Conservation (phyloP, 1,139 yeast genomes). For the Williopsis jadinii region DNA sequence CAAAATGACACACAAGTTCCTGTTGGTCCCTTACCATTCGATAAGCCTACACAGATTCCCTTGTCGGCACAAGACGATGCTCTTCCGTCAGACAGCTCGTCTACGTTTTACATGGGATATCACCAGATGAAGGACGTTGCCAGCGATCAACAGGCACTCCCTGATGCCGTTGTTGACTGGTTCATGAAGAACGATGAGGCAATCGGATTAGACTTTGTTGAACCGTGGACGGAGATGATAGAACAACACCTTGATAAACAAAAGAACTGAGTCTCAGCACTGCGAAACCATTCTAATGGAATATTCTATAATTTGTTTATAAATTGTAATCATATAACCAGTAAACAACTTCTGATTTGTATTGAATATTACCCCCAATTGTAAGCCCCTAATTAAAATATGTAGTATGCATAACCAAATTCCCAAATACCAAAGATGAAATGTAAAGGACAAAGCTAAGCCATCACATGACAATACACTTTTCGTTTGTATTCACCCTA, state of each 20-base stretch:
- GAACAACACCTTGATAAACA: conserved; percentile 41
- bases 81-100: background rate
- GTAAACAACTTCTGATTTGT: too few species aligned
- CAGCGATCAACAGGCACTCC: conserved; percentile 20
- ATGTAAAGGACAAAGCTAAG: too few species aligned
- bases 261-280: conserved; percentile 1
- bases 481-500: conserved; percentile 6
- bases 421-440: background rate
- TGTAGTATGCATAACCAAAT: background rate
- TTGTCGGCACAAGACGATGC: conserved; percentile 2
- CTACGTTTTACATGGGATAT: conserved; percentile 11
- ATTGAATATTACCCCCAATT: too few species aligned
- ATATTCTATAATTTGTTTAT: too few species aligned
- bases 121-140: conserved; percentile 13
- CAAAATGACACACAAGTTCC: background rate
- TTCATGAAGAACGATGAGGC: conserved; percentile 54
- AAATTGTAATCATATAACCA: background rate
- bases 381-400: too few species aligned
- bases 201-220: conserved; percentile 80
- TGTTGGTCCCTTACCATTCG: background rate
- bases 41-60: conserved; percentile 2
- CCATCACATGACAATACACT: conserved; percentile 12
- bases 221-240: conserved; percentile 82
- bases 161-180: conserved; percentile 65
- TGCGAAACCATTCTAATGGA: too few species aligned